These are phyloP conservation scores for Phanerochaete sordida DNA, from an alignment of 768 basidiomycete genomes.

Conservation along the genomic window DNA sequence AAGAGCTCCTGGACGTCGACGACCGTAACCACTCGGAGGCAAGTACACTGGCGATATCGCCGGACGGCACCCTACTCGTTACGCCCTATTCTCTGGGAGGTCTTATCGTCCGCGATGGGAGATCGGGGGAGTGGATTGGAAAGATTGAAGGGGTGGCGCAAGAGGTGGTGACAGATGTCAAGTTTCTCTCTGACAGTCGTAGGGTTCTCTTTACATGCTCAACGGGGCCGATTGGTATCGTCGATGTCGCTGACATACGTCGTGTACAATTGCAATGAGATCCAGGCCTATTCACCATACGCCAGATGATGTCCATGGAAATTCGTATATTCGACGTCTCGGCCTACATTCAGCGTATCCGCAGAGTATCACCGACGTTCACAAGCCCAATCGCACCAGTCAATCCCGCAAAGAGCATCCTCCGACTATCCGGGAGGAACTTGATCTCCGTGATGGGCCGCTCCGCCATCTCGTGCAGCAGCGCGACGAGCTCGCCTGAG, in stretches of 20 bases:
- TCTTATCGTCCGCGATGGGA: background rate
- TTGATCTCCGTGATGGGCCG: background rate
- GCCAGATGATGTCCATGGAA: no score
- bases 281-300: no score
- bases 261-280: no score
- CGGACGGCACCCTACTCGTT: background rate
- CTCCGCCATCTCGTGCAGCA: no score
- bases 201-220: constrained; percentile 1
- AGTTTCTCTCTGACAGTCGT: constrained; percentile 13
- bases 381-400: background rate
- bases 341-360: no score
- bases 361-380: background rate
- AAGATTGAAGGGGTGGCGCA: no score
- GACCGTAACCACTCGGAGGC: background rate
- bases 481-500: no score
- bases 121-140: background rate
- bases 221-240: background rate
- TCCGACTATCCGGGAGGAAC: constrained; percentile 13
- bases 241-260: background rate
- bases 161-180: no score
- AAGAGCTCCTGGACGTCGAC: background rate
- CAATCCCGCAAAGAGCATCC: constrained; percentile 2
- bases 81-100: no score
- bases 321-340: no score
- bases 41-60: background rate